Evolutionary conservation across 2,329 filamentous ascomycete genomes (phyloP), one percentile per base, ranked within the genome.

Genomic region (Acrodontium crateriforme): DNA sequence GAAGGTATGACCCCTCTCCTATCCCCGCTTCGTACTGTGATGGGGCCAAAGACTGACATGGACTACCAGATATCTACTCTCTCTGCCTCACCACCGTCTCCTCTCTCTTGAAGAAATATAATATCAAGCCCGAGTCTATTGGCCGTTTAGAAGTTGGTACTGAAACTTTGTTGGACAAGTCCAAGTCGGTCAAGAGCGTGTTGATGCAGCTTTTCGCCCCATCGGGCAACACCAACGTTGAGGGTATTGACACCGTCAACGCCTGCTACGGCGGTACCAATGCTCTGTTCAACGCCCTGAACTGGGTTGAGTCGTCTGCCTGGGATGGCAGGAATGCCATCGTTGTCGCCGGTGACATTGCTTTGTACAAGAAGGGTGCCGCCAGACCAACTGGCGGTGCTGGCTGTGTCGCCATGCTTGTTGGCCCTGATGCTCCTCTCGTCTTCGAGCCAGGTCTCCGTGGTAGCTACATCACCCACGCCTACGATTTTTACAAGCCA

Each of bases 401-500:
- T 42, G 63, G 63, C 30, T 65, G 62, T 40, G 60, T 66, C 31
- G 63, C 63, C 43, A 65, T 67, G 60, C 60, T 67, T 25, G 51
- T 67, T 36, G 61, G 62, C 20, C 62, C 63, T 20, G 48, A 67
- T 35, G 63, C 63, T 22, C 63, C 62, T 16, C 39, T 67, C 31
- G 60, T 54, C 13, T 55, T 65, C 36, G 63, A 67, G 45, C 52
- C 62, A 22, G 62, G 62, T 34, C 56, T 58, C 34, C 58, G 63
- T 29, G 63, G 62, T 36, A 58, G 54, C 42, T 66, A 63, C 50
- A 56, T 67, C 44, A 59, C 50, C 37, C 62, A 66, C 46, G 58
- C 54, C 17, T 67, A 66, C 52, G 63, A 67, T 42, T 67, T 67
- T 50, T 67, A 67, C 57, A 67, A 67, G 59, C 57, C 63, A 30